These are phyloP conservation scores for Dendrothele bispora DNA, from an alignment of 768 basidiomycete genomes.

Conservation along the genomic window DNA sequence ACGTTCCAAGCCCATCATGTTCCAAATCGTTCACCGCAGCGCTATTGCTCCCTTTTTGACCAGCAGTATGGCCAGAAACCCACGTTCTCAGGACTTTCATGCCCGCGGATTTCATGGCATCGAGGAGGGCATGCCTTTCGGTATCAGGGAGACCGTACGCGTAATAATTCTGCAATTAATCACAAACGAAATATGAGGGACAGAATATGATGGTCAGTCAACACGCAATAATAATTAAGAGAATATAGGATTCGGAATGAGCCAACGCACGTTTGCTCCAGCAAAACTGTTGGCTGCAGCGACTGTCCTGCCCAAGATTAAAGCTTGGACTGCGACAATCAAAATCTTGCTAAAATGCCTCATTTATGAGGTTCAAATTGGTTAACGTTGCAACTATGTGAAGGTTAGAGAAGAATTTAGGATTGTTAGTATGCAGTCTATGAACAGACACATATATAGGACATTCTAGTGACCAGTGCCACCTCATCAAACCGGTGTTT, in stretches of 20 bases:
- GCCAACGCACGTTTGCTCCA: constrained; percentile 9
- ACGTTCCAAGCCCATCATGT: constrained; percentile 30
- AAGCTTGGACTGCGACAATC: too few species aligned
- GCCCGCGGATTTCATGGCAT: constrained; percentile 24
- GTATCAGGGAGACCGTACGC: constrained; percentile 18
- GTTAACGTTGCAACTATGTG: too few species aligned
- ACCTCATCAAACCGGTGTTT: too few species aligned
- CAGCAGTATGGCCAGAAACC: constrained; percentile 26
- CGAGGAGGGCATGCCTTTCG: constrained; percentile 19
- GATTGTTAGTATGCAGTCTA: too few species aligned
- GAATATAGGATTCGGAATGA: neutral
- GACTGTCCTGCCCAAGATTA: too few species aligned
- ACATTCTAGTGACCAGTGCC: too few species aligned
- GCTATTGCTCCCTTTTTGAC: constrained; percentile 23
- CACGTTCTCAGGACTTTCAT: constrained; percentile 29
- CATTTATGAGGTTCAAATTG: too few species aligned
- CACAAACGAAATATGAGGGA: neutral
- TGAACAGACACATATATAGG: too few species aligned
- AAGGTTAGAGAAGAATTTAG: too few species aligned
- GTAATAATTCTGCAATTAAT: constrained; percentile 19
- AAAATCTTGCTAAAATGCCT: too few species aligned
- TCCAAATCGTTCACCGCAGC: constrained; percentile 33
- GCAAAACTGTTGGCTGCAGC: constrained; percentile 11
- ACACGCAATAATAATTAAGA: neutral
- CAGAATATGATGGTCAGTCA: neutral